Conservation (phyloP, 2,329 filamentous ascomycete genomes). For the Aspergillus costaricaensis region DNA sequence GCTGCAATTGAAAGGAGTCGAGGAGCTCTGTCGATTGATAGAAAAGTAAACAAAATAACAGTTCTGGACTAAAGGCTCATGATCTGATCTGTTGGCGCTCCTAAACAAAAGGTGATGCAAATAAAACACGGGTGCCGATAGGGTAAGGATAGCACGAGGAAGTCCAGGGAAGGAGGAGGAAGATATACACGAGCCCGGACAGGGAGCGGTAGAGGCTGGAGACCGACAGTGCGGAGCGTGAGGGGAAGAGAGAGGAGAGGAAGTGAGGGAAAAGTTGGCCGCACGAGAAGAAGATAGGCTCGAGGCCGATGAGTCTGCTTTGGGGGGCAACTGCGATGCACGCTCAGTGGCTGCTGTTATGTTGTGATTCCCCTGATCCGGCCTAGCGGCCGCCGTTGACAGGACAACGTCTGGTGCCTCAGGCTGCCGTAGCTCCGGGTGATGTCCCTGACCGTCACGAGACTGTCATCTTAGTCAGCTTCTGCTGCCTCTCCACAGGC, state of each 20-base stretch:
- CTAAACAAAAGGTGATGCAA: conserved; percentile 14
- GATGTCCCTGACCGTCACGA: neutral
- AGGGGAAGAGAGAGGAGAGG: conserved; percentile 19
- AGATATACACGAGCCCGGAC: conserved; percentile 17
- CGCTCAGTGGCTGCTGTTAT: conserved; percentile 40
- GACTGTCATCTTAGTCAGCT: neutral
- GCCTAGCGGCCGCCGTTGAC: conserved; percentile 41
- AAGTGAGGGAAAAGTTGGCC: conserved; percentile 20
- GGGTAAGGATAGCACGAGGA: conserved; percentile 30
- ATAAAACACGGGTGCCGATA: conserved; percentile 14
- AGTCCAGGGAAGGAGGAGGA: conserved; percentile 11
- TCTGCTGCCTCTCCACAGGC: conserved; percentile 11
- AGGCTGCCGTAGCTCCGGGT: conserved; percentile 14
- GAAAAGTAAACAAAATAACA: conserved; percentile 13
- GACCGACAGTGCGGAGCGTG: conserved; percentile 18
- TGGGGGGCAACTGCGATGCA: conserved; percentile 36
- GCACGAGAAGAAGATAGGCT: conserved; percentile 23
- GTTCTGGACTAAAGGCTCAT: conserved; percentile 32
- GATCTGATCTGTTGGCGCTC: conserved; percentile 22
- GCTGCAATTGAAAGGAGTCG: conserved; percentile 15
- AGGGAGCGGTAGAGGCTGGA: neutral
- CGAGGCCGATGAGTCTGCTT: conserved; percentile 35
- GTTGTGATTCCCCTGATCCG: conserved; percentile 36
- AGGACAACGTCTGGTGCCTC: conserved; percentile 39
- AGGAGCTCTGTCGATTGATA: conserved; percentile 10